Conservation (phyloP, 495 filamentous ascomycete species). For the Glarea lozoyensis region DNA sequence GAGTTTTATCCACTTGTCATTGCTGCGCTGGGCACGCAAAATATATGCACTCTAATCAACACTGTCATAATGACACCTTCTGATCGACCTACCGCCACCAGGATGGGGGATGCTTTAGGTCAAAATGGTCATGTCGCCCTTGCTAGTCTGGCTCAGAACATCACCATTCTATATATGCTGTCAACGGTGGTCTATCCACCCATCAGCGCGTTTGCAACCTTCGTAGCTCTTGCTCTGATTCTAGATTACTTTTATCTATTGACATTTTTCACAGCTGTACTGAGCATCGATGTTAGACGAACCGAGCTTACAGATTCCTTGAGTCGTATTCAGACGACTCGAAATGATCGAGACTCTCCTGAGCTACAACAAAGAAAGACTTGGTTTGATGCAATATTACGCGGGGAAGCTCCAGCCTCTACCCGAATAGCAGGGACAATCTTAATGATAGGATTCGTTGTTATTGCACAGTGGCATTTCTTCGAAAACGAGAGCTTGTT, state of each 20-base stretch:
- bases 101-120: slow-evolving; percentile 60
- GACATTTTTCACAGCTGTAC: slow-evolving; percentile 63
- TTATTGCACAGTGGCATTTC: slow-evolving; percentile 58
- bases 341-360: not conserved
- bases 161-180: slow-evolving; percentile 46
- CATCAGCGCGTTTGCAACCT: slow-evolving; percentile 59
- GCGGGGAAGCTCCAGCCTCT: slow-evolving; percentile 42
- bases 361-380: slow-evolving; percentile 21
- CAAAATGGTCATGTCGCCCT: slow-evolving; percentile 57
- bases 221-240: slow-evolving; percentile 56
- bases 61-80: slow-evolving; percentile 56
- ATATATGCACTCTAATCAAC: slow-evolving; percentile 65
- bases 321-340: slow-evolving; percentile 1
- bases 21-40: slow-evolving; percentile 60
- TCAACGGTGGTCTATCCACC: slow-evolving; percentile 50
- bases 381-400: slow-evolving; percentile 39
- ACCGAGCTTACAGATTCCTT: slow-evolving; percentile 44
- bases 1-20: slow-evolving; percentile 63
- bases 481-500: slow-evolving; percentile 42
- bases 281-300: slow-evolving; percentile 65
- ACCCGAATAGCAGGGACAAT: slow-evolving; percentile 53
- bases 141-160: slow-evolving; percentile 49
- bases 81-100: slow-evolving; percentile 44
- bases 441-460: slow-evolving; percentile 50
- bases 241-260: slow-evolving; percentile 64